Conservation (phyloP, 495 filamentous ascomycete species). For the Aspergillus sclerotiicarbonarius region DNA sequence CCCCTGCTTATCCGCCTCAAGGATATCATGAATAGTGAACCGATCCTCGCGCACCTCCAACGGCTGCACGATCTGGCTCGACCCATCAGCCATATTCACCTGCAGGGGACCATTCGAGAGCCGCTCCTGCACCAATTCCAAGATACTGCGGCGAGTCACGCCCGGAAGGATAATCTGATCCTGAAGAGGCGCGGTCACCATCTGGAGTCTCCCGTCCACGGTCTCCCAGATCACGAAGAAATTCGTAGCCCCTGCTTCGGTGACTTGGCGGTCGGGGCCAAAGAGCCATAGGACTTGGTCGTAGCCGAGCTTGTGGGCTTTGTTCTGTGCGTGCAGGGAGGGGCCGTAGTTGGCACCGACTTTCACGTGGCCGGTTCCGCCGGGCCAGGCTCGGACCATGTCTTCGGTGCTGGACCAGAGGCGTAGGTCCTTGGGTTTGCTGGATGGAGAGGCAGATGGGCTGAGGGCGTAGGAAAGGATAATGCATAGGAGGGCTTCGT, state of each 20-base stretch:
- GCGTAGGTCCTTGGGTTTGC: background rate
- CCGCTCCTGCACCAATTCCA: slow-evolving; percentile 4
- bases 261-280: background rate
- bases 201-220: background rate
- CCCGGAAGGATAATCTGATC: slow-evolving; percentile 1
- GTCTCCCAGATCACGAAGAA: slow-evolving; percentile 8
- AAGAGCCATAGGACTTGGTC: slow-evolving; percentile 8
- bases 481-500: slow-evolving; percentile 2
- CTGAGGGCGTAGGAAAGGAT: background rate
- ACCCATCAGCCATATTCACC: background rate
- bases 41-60: slow-evolving; percentile 1
- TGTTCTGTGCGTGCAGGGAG: background rate
- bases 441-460: background rate
- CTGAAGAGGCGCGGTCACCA: background rate
- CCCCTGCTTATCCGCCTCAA: background rate
- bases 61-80: background rate
- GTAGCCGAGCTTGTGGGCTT: background rate
- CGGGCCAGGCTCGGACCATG: slow-evolving; percentile 5
- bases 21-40: slow-evolving; percentile 6
- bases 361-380: slow-evolving; percentile 1
- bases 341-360: slow-evolving; percentile 4
- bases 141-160: slow-evolving; percentile 4
- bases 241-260: slow-evolving; percentile 4
- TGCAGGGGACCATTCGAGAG: background rate
- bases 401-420: background rate